Conservation (phyloP, 2,329 filamentous ascomycete genomes). For the Microdochium trichocladiopsis region DNA sequence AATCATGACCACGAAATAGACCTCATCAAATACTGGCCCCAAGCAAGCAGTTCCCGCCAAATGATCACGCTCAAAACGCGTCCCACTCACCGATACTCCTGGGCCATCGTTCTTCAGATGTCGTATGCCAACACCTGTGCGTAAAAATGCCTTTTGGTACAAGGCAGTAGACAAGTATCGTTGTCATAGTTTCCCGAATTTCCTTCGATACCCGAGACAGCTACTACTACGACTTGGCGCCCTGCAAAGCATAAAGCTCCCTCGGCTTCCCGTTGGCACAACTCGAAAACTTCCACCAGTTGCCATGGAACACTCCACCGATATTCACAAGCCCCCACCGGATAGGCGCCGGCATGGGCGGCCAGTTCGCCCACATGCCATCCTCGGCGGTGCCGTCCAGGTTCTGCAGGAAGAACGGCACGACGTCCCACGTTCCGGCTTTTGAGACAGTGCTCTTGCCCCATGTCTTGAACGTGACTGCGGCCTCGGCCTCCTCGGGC, state of each 20-base stretch:
- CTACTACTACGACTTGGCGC: background rate
- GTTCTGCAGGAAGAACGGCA: slow-evolving; percentile 60
- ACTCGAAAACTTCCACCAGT: slow-evolving; percentile 60
- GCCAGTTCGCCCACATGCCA: slow-evolving; percentile 55
- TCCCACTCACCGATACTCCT: too few relatives aligned
- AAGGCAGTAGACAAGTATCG: too few relatives aligned
- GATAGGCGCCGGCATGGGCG: slow-evolving; percentile 54
- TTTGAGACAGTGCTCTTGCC: slow-evolving; percentile 58
- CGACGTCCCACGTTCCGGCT: slow-evolving; percentile 49
- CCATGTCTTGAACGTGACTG: slow-evolving; percentile 49
- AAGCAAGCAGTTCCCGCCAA: too few relatives aligned
- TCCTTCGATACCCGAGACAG: too few relatives aligned
- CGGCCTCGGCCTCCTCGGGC: slow-evolving; percentile 35
- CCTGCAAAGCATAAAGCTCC: slow-evolving; percentile 41
- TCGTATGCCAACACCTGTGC: too few relatives aligned
- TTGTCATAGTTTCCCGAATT: too few relatives aligned
- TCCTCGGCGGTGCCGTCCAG: slow-evolving; percentile 52
- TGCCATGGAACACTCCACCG: slow-evolving; percentile 45
- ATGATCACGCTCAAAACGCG: too few relatives aligned
- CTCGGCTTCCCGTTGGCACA: slow-evolving; percentile 46
- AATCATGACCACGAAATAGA: too few relatives aligned
- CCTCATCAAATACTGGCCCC: too few relatives aligned
- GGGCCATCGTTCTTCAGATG: too few relatives aligned
- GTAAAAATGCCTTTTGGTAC: too few relatives aligned
- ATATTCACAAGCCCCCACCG: slow-evolving; percentile 54